phyloP scores from a whole-genome alignment of 139 green algal genomes.

The Chlorella sp. region DNA sequence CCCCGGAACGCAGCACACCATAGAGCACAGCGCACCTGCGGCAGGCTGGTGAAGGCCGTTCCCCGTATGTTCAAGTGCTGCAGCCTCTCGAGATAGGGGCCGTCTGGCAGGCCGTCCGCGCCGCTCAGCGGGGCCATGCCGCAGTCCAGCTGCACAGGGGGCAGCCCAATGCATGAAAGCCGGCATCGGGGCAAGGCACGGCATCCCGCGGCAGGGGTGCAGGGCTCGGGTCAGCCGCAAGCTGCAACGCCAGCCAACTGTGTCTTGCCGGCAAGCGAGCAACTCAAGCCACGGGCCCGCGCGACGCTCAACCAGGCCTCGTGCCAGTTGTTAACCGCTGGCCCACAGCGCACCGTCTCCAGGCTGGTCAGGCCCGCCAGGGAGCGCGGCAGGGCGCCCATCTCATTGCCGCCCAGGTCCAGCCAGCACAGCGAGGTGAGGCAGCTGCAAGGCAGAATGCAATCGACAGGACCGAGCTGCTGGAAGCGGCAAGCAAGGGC shows the following conservation, averaged over 20 bases:
- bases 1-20: no score
- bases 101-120: not conserved
- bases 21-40: not conserved
- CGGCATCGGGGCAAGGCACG: no score
- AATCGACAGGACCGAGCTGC: no score
- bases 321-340: no score
- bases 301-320: no score
- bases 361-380: not conserved
- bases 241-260: no score
- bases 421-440: not conserved
- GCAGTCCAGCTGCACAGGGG: conserved; percentile 27
- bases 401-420: not conserved
- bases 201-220: no score
- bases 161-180: no score
- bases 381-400: not conserved
- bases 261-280: no score
- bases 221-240: no score
- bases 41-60: not conserved
- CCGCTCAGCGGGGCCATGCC: not conserved
- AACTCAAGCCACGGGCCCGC: no score
- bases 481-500: no score
- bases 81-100: conserved; percentile 8
- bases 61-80: conserved; percentile 13
- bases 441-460: not conserved
- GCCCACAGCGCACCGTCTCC: conserved; percentile 17